These are phyloP conservation scores for Parastagonospora avenae DNA, from an alignment of 2,329 filamentous ascomycete species.

Conservation along the genomic window DNA sequence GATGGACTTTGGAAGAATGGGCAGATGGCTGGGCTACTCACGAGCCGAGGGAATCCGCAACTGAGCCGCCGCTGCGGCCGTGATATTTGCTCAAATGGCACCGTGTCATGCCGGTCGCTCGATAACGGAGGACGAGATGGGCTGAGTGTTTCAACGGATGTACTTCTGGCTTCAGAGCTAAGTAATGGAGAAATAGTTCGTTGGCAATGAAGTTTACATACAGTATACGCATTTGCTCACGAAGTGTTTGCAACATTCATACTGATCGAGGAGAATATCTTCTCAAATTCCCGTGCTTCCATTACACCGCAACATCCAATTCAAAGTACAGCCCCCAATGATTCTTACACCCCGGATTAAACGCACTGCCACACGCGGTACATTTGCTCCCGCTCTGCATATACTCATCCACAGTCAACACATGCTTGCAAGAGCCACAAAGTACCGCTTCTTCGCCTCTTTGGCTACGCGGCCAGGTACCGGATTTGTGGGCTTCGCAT, in stretches of 20 bases:
- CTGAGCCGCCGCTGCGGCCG: neutral
- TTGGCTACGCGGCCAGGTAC: conserved; percentile 25
- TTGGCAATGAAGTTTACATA: neutral
- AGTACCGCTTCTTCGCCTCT: conserved; percentile 32
- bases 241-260: neutral
- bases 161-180: neutral
- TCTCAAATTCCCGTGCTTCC: neutral
- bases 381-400: conserved; percentile 36
- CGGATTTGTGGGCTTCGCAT: conserved; percentile 29
- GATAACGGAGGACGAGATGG: too few relatives aligned
- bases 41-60: neutral
- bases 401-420: conserved; percentile 37
- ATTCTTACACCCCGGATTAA: conserved; percentile 43
- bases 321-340: conserved; percentile 46
- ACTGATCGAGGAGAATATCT: too few relatives aligned
- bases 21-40: neutral
- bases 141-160: too few relatives aligned
- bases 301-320: neutral
- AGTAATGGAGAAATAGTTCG: neutral
- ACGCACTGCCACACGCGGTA: conserved; percentile 31
- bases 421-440: conserved; percentile 37
- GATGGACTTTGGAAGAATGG: neutral
- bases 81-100: neutral
- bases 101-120: too few relatives aligned
- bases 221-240: neutral